These are phyloP conservation scores for Neonectria coccinea DNA, from an alignment of 2,329 filamentous ascomycete species.

Conservation along the genomic window DNA sequence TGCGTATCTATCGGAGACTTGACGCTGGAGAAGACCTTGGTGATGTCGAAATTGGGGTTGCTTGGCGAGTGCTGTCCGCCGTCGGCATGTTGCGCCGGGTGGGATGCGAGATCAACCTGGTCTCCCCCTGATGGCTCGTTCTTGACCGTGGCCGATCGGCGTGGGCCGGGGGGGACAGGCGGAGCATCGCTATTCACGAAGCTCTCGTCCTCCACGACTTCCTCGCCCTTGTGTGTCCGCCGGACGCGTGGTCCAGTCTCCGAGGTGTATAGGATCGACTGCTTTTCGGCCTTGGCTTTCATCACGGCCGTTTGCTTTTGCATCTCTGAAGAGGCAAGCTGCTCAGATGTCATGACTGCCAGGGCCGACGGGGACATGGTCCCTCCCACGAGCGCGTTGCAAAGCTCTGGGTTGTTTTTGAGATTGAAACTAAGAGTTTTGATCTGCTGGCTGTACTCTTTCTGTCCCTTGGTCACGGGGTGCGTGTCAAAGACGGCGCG, in stretches of 20 bases:
- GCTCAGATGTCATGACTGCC: conserved; percentile 88
- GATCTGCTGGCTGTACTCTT: conserved; percentile 72
- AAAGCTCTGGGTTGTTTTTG: conserved; percentile 86
- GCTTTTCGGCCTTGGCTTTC: conserved; percentile 82
- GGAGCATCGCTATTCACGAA: conserved; percentile 53
- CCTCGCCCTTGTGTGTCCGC: conserved; percentile 94
- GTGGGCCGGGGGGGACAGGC: conserved; percentile 42
- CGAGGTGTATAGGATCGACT: conserved; percentile 84
- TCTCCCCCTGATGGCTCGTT: conserved; percentile 48
- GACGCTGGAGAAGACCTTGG: conserved; percentile 86
- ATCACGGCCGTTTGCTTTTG: conserved; percentile 82
- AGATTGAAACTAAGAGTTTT: conserved; percentile 86
- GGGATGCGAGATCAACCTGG: conserved; percentile 41
- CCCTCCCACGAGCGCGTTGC: conserved; percentile 78
- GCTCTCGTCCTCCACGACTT: conserved; percentile 84
- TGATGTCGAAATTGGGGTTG: conserved; percentile 79
- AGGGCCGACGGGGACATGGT: conserved; percentile 79
- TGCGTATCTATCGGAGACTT: conserved; percentile 74
- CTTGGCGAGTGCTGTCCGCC: conserved; percentile 66
- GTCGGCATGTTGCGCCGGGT: conserved; percentile 57
- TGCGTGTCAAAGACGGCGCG: conserved; percentile 72
- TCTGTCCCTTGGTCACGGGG: conserved; percentile 57
- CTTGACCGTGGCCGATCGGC: conserved; percentile 48
- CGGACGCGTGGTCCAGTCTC: conserved; percentile 79
- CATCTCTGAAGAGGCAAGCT: conserved; percentile 92